Conservation (phyloP, 1,284 basidiomycete genomes). For the Cryptococcus amylolentus region DNA sequence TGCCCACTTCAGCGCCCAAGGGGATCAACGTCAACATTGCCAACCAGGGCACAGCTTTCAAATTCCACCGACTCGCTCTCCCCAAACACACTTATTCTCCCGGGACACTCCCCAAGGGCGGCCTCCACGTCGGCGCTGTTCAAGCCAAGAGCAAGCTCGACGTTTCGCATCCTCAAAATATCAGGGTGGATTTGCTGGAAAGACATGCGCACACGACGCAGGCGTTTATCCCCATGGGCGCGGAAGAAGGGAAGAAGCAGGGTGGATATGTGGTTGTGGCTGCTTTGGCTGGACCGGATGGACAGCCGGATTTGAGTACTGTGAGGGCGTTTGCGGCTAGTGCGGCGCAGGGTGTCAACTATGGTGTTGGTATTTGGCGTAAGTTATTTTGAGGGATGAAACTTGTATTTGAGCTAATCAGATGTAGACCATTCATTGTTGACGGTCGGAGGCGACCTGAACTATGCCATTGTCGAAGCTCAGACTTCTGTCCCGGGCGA, state of each 20-base stretch:
- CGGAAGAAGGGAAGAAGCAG: slow-evolving; percentile 50
- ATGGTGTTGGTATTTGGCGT: slow-evolving; percentile 82
- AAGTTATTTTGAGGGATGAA: slow-evolving; percentile 45
- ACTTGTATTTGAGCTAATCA: background rate
- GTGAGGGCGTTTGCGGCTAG: slow-evolving; percentile 75
- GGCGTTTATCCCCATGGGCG: slow-evolving; percentile 80
- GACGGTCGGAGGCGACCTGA: slow-evolving; percentile 66
- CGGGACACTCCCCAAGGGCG: slow-evolving; percentile 48
- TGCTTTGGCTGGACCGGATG: slow-evolving; percentile 66
- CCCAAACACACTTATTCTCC: slow-evolving; percentile 63
- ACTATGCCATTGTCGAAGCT: slow-evolving; percentile 77
- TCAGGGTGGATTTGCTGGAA: background rate
- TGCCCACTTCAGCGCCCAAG: slow-evolving; percentile 45
- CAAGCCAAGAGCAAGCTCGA: slow-evolving; percentile 57
- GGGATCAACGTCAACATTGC: slow-evolving; percentile 68
- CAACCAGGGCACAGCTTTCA: slow-evolving; percentile 81
- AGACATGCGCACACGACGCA: slow-evolving; percentile 36
- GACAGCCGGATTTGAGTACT: slow-evolving; percentile 68
- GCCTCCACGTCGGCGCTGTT: slow-evolving; percentile 66
- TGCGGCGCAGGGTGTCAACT: slow-evolving; percentile 76
- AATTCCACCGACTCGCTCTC: slow-evolving; percentile 80
- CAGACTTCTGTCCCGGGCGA: slow-evolving; percentile 69
- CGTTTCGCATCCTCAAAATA: slow-evolving; percentile 32
- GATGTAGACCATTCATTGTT: slow-evolving; percentile 77
- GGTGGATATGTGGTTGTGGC: slow-evolving; percentile 75